Base-by-base conservation (phyloP, 2,329 filamentous ascomycete species). In the Apiospora saccharicola region DNA sequence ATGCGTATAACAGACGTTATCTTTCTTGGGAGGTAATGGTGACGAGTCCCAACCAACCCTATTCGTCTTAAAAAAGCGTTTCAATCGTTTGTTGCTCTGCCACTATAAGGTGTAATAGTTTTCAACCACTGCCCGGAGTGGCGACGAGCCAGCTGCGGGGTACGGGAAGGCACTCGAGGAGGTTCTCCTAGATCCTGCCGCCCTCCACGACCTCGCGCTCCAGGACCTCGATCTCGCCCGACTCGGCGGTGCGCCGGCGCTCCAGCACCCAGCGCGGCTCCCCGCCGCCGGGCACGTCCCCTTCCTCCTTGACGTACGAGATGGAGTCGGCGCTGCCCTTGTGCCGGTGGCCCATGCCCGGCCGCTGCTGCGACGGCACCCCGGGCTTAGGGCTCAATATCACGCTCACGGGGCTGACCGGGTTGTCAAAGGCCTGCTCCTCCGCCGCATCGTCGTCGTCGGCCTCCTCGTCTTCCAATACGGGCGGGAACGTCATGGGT, bases 241-340 rank as follows among this genome's bases (percentile, higher is more conserved):
- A 87, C 76, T 93, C 91, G 0, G 86, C 90, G 3, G 90, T 92
- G 47, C 92, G 84, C 70, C 92, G 85, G 47, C 92, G 83, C 80
- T 94, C 92, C 75, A 94, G 83, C 10, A 94, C 88, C 92, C 92
- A 94, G 67, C 91, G 83, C 71, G 86, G 87, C 75, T 88, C 88
- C n/a, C 37, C 24, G 0, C 87, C 88, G 12, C 37, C 37, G 37
- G 37, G 37, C 37, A 8, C 37, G 37, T 86, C 86, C 2, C 88
- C 85, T 67, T 91, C 89, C 77, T 92, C 90, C 73, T 87, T 87
- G 2, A 88, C 85, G 79, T 94, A 94, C 8, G 91, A 91, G 46
- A 94, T 90, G 74, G 91, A 93, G 75, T 93, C 92, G 1, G 90
- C 85, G 67, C 89, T 92, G 69, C 87, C 83, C 75, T 85, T 78